Conservation (phyloP, 768 basidiomycete species). For the Boletus rex-veris region DNA sequence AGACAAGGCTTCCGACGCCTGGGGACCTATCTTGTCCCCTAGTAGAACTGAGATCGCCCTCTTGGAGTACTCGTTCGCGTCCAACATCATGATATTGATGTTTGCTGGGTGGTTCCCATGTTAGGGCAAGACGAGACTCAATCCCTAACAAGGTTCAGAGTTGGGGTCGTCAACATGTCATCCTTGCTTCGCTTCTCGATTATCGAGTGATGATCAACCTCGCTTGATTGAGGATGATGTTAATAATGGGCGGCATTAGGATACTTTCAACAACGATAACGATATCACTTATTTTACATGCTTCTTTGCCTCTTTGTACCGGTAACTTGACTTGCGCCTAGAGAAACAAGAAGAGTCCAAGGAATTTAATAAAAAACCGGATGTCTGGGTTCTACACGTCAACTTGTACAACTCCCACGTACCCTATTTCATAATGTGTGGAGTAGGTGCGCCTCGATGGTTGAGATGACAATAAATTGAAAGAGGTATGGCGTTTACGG, state of each 20-base stretch:
- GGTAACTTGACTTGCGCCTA: background rate
- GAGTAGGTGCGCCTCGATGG: constrained; percentile 92
- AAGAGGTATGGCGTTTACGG: constrained; percentile 27
- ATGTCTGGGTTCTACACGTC: constrained; percentile 11
- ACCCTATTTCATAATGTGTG: constrained; percentile 78
- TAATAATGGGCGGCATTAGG: constrained; percentile 78
- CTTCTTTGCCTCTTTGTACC: constrained; percentile 10
- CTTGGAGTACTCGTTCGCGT: too few relatives aligned
- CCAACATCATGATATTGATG: too few relatives aligned
- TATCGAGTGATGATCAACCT: constrained; percentile 97
- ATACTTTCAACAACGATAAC: constrained; percentile 84
- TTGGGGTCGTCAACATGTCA: background rate
- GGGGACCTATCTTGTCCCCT: too few relatives aligned
- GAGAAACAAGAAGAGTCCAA: background rate
- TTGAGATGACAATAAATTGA: background rate
- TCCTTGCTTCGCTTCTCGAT: constrained; percentile 43
- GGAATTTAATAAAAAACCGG: background rate
- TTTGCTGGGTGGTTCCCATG: too few relatives aligned
- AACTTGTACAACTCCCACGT: constrained; percentile 27
- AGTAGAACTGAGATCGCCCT: too few relatives aligned
- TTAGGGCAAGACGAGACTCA: too few relatives aligned
- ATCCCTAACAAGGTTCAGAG: too few relatives aligned
- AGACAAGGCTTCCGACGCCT: too few relatives aligned
- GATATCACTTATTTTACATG: constrained; percentile 80
- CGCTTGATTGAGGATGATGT: constrained; percentile 85